These are phyloP conservation scores for Penicillium sp. DNA, from an alignment of 2,329 filamentous ascomycete species.

Conservation along the genomic window DNA sequence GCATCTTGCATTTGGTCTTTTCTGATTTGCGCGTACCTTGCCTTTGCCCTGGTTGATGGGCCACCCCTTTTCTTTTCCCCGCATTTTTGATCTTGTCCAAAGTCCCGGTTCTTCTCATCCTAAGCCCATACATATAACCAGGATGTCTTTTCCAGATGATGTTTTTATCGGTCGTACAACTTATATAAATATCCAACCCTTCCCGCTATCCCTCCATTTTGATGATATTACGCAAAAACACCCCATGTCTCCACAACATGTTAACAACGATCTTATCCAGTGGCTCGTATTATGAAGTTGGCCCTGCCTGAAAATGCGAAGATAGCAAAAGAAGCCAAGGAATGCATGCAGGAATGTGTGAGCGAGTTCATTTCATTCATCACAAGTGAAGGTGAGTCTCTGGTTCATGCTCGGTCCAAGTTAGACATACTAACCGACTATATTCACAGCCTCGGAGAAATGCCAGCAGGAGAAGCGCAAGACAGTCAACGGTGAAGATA, in stretches of 20 bases:
- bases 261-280: slow-evolving; percentile 68
- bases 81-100: slow-evolving; percentile 14
- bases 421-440: slow-evolving; percentile 2
- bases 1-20: slow-evolving; percentile 36
- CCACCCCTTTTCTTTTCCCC: slow-evolving; percentile 30
- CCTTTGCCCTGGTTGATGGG: slow-evolving; percentile 27
- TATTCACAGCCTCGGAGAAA: slow-evolving; percentile 82
- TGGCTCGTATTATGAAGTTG: slow-evolving; percentile 98
- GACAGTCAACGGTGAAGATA: slow-evolving; percentile 98
- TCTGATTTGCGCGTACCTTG: slow-evolving; percentile 56
- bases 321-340: slow-evolving; percentile 98
- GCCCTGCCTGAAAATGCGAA: slow-evolving; percentile 97
- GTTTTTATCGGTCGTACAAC: neutral
- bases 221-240: neutral
- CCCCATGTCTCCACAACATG: slow-evolving; percentile 1
- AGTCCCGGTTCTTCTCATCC: neutral
- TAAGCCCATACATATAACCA: neutral
- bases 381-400: slow-evolving; percentile 85
- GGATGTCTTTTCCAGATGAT: neutral
- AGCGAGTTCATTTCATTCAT: slow-evolving; percentile 99
- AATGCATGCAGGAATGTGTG: slow-evolving; percentile 99
- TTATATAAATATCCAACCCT: neutral
- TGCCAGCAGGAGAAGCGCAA: slow-evolving; percentile 99
- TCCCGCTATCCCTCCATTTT: neutral
- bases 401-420: neutral